Evolutionary conservation across 2,329 filamentous ascomycete species (phyloP).

Genomic region (Grosmannia penicillata): DNA sequence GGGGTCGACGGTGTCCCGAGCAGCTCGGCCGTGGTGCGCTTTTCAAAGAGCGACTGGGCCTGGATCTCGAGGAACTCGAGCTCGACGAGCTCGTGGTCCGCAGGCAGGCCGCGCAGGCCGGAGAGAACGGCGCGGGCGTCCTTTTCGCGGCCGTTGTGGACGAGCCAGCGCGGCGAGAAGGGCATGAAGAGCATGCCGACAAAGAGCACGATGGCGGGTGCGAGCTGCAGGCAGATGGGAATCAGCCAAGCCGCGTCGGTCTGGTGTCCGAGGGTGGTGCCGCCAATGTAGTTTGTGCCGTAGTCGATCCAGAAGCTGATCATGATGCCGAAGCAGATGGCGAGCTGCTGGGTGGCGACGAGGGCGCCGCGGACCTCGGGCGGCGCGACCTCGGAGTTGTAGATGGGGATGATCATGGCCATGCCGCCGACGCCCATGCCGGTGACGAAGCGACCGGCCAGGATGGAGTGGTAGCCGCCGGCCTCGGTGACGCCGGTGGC

Average conservation of each 20-base stretch:
- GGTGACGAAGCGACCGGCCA: slow-evolving; percentile 60
- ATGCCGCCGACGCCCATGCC: slow-evolving; percentile 21
- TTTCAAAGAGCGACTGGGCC: slow-evolving; percentile 64
- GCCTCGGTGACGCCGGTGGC: slow-evolving; percentile 42
- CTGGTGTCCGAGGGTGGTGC: slow-evolving; percentile 29
- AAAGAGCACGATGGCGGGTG: slow-evolving; percentile 50
- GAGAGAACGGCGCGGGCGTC: slow-evolving; percentile 52
- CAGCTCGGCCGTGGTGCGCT: slow-evolving; percentile 48
- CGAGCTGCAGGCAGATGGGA: slow-evolving; percentile 56
- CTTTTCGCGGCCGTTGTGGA: slow-evolving; percentile 53
- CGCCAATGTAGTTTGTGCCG: slow-evolving; percentile 54
- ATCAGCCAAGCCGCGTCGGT: slow-evolving; percentile 58
- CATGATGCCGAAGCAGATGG: slow-evolving; percentile 49
- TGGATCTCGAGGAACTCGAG: slow-evolving; percentile 76
- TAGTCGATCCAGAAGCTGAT: slow-evolving; percentile 49
- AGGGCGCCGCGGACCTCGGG: slow-evolving; percentile 32
- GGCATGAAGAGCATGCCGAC: slow-evolving; percentile 68
- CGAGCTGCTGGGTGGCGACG: slow-evolving; percentile 34
- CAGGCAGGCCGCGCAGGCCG: slow-evolving; percentile 43
- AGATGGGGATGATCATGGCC: slow-evolving; percentile 42
- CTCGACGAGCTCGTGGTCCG: slow-evolving; percentile 52
- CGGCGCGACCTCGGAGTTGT: slow-evolving; percentile 32
- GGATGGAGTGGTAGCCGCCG: slow-evolving; percentile 42
- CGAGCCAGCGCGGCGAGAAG: slow-evolving; percentile 61
- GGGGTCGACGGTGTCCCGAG: background rate